These are phyloP conservation scores for Cladorrhinum sp. DNA, from an alignment of 2,329 filamentous ascomycete genomes.

Conservation along the genomic window DNA sequence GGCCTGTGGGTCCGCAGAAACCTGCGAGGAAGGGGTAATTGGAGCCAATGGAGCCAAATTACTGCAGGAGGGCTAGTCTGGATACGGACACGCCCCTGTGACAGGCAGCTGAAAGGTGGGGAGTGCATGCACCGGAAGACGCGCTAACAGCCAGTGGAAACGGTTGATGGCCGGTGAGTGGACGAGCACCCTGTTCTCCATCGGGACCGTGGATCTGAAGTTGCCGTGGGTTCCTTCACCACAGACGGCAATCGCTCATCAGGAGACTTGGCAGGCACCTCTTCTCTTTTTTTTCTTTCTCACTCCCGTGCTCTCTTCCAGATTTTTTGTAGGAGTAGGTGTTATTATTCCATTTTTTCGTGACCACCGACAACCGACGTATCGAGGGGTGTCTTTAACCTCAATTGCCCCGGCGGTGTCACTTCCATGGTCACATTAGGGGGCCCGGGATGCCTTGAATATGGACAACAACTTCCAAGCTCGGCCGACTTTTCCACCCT, in stretches of 20 bases:
- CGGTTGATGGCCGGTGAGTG: slow-evolving; percentile 13
- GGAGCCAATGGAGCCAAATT: slow-evolving; percentile 26
- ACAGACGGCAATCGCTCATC: slow-evolving; percentile 10
- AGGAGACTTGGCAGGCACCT: slow-evolving; percentile 15
- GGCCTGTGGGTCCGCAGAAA: slow-evolving; percentile 22
- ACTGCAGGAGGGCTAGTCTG: slow-evolving; percentile 16
- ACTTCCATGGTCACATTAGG: slow-evolving; percentile 6
- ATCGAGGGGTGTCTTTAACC: not conserved
- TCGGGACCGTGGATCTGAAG: slow-evolving; percentile 10
- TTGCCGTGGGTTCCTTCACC: slow-evolving; percentile 15
- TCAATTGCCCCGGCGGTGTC: slow-evolving; percentile 7
- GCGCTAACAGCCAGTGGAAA: not conserved
- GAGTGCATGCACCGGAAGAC: slow-evolving; percentile 13
- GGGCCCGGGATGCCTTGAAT: slow-evolving; percentile 12
- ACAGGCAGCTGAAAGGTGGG: slow-evolving; percentile 15
- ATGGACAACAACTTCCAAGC: slow-evolving; percentile 18
- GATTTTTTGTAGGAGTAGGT: too few relatives aligned
- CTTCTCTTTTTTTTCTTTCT: not conserved
- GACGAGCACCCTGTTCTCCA: slow-evolving; percentile 10
- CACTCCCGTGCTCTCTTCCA: too few relatives aligned
- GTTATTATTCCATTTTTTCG: not conserved
- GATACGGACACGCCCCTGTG: slow-evolving; percentile 24
- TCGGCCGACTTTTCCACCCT: slow-evolving; percentile 11
- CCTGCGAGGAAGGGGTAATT: slow-evolving; percentile 26
- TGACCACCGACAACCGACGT: not conserved